Evolutionary conservation across 176 grass and related monocot genomes (phyloP).

Genomic region (Eleusine indica): DNA sequence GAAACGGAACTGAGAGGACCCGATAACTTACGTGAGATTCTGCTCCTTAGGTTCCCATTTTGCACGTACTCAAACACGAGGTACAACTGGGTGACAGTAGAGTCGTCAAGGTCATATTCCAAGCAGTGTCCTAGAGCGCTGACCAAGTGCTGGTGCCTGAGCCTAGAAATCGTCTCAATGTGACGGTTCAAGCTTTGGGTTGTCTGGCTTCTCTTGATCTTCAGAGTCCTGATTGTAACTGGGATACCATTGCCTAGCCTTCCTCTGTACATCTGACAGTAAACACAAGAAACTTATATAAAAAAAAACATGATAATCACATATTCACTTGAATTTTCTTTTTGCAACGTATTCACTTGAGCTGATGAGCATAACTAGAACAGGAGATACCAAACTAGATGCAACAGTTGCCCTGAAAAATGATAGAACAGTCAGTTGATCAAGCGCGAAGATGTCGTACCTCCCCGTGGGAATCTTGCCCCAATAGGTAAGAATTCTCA

Average conservation of each 20-base stretch:
- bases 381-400: conserved; percentile 7
- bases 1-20: background rate
- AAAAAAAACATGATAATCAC: background rate
- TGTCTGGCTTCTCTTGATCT: conserved; percentile 69
- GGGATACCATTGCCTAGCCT: conserved; percentile 70
- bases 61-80: conserved; percentile 80
- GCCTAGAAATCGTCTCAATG: conserved; percentile 85
- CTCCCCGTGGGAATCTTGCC: conserved; percentile 84
- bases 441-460: conserved; percentile 19
- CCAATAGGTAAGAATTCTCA: conserved; percentile 77
- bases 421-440: background rate
- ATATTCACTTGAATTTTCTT: background rate
- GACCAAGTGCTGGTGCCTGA: conserved; percentile 82
- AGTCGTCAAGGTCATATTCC: conserved; percentile 78
- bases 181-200: conserved; percentile 73
- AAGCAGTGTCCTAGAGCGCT: conserved; percentile 91
- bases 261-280: conserved; percentile 74
- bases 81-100: conserved; percentile 74
- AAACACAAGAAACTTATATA: conserved; percentile 7
- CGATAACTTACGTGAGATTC: conserved; percentile 66
- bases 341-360: background rate
- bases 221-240: conserved; percentile 84
- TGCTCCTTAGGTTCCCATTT: conserved; percentile 80
- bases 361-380: background rate
- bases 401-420: background rate